phyloP scores from a whole-genome alignment of 1,284 basidiomycete genomes.

The Clitocybe nebularis region DNA sequence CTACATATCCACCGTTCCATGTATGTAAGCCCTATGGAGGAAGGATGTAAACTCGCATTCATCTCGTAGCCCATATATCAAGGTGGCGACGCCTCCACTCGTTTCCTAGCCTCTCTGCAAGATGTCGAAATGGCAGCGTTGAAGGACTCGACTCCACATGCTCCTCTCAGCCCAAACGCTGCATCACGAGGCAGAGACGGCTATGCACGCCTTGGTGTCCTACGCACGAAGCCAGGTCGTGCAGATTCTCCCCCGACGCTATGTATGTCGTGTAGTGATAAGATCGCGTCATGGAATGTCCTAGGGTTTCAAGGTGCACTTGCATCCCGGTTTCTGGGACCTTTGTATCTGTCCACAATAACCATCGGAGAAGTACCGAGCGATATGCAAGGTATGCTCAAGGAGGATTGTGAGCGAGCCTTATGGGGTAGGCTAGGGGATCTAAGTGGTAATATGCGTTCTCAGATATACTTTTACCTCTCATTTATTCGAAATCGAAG shows the following conservation, averaged over 20 bases:
- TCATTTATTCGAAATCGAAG: conserved; percentile 13
- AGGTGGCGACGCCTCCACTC: conserved; percentile 91
- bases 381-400: conserved; percentile 36
- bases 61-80: conserved; percentile 7
- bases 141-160: conserved; percentile 47
- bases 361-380: conserved; percentile 68
- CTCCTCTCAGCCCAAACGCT: conserved; percentile 30
- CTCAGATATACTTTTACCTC: conserved; percentile 3
- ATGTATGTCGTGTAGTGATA: conserved; percentile 90
- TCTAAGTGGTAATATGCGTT: conserved; percentile 18
- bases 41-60: conserved; percentile 10
- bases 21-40: conserved; percentile 36
- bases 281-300: conserved; percentile 80
- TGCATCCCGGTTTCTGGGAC: conserved; percentile 50
- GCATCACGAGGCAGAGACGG: conserved; percentile 75
- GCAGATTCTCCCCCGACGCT: conserved; percentile 78
- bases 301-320: conserved; percentile 85
- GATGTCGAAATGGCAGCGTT: conserved; percentile 64
- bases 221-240: conserved; percentile 89
- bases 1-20: conserved; percentile 90
- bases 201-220: conserved; percentile 67
- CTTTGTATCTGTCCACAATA: conserved; percentile 62
- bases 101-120: conserved; percentile 69
- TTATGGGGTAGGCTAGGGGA: conserved; percentile 45
- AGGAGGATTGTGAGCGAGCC: conserved; percentile 58